These are phyloP conservation scores for Fusarium redolens DNA, from an alignment of 2,329 filamentous ascomycete genomes.

Conservation along the genomic window DNA sequence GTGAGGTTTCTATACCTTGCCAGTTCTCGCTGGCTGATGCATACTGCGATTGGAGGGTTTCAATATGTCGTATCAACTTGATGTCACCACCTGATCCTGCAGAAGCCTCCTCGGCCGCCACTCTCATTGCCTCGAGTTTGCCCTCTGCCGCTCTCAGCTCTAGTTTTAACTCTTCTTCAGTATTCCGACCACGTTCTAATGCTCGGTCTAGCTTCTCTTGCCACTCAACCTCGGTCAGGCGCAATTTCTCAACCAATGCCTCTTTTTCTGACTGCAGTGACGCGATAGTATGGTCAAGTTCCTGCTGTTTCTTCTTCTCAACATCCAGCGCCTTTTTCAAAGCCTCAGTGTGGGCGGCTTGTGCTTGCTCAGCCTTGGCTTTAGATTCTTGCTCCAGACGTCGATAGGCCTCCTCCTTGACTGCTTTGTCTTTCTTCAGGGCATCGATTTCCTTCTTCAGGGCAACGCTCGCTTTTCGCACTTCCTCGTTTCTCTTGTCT, in stretches of 20 bases:
- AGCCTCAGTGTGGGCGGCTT: conserved; percentile 72
- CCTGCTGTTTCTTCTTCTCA: conserved; percentile 68
- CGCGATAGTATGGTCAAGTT: conserved; percentile 67
- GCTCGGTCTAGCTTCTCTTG: conserved; percentile 79
- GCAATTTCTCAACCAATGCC: conserved; percentile 76
- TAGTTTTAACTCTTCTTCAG: conserved; percentile 82
- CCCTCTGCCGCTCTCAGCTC: conserved; percentile 84
- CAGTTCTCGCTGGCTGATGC: conserved; percentile 95
- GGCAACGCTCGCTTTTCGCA: conserved; percentile 65
- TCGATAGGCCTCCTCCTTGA: conserved; percentile 72
- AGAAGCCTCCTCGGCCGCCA: conserved; percentile 87
- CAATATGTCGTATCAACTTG: conserved; percentile 91
- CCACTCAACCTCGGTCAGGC: conserved; percentile 75
- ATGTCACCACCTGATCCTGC: conserved; percentile 85
- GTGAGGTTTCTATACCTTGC: conserved; percentile 92
- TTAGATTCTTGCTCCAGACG: conserved; percentile 77
- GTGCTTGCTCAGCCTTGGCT: conserved; percentile 72
- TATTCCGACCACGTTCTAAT: conserved; percentile 73
- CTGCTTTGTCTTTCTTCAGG: conserved; percentile 63
- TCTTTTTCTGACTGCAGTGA: conserved; percentile 84
- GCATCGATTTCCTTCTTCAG: conserved; percentile 52
- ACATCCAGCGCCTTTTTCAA: conserved; percentile 75
- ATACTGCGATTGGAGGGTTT: conserved; percentile 96
- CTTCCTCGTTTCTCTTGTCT: conserved; percentile 64
- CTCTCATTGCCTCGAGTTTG: conserved; percentile 88